Evolutionary conservation across 2,329 filamentous ascomycete species (phyloP).

Genomic region (Curvularia eragrostidis): DNA sequence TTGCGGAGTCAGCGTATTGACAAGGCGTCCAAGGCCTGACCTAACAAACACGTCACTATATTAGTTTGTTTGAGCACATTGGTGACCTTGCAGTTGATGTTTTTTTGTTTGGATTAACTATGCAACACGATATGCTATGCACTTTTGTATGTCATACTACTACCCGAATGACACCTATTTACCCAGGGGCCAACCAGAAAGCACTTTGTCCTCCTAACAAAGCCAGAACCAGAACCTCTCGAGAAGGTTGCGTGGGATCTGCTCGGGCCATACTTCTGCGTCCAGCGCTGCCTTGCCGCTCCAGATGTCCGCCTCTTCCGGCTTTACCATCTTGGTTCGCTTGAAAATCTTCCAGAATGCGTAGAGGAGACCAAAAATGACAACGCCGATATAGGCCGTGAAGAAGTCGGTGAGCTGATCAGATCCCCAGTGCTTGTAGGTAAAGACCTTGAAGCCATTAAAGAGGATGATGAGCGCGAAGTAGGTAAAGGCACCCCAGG

Average conservation of each 20-base stretch:
- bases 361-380: slow-evolving; percentile 57
- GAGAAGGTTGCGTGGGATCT: slow-evolving; percentile 51
- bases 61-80: not conserved
- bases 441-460: slow-evolving; percentile 69
- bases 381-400: slow-evolving; percentile 58
- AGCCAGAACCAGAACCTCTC: slow-evolving; percentile 60
- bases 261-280: slow-evolving; percentile 55
- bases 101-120: not conserved
- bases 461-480: slow-evolving; percentile 64
- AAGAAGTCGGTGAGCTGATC: slow-evolving; percentile 55
- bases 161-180: not conserved
- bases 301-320: slow-evolving; percentile 54
- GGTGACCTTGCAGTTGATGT: not conserved
- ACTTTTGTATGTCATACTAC: not conserved
- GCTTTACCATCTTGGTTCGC: slow-evolving; percentile 60
- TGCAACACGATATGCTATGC: not conserved
- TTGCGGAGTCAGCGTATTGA: not conserved
- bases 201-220: slow-evolving; percentile 37
- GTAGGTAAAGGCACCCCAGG: slow-evolving; percentile 66
- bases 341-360: slow-evolving; percentile 71
- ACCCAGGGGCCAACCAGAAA: not conserved
- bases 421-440: slow-evolving; percentile 48
- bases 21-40: slow-evolving; percentile 1
- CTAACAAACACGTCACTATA: not conserved
- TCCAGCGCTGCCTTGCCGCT: slow-evolving; percentile 57